Percentiles rank a stretch among this genome's conserved stretches.
Evolutionary conservation across 805 yeast genomes (phyloP).

Genomic region (Phaffomyces antillensis): DNA sequence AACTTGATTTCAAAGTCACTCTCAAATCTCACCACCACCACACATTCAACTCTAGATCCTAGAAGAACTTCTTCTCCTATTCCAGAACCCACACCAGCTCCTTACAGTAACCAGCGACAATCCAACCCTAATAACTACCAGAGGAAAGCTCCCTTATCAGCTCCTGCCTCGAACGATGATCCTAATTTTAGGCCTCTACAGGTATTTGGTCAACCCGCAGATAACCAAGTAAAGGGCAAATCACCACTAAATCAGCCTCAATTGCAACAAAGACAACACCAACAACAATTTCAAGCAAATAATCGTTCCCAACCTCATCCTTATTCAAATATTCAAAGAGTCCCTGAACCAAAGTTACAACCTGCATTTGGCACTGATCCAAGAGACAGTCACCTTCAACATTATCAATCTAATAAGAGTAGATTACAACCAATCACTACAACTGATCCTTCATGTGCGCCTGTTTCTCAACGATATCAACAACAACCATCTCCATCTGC

Average conservation of each 20-base stretch:
- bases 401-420: slow-evolving; percentile 1
- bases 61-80: neutral
- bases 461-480: slow-evolving; percentile 15
- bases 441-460: slow-evolving; percentile 11
- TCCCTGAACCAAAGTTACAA: slow-evolving; percentile 1
- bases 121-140: neutral
- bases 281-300: slow-evolving; percentile 4
- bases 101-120: slow-evolving; percentile 1
- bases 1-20: too few relatives aligned
- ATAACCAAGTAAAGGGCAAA: too few relatives aligned
- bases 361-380: slow-evolving; percentile 3
- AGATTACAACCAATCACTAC: slow-evolving; percentile 16
- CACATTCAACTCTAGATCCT: neutral
- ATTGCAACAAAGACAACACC: slow-evolving; percentile 17
- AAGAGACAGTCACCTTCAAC: neutral
- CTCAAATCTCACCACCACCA: neutral
- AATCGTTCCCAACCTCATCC: slow-evolving; percentile 17
- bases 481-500: slow-evolving; percentile 14
- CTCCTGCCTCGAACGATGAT: neutral
- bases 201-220: slow-evolving; percentile 6
- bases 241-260: neutral
- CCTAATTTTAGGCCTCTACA: neutral
- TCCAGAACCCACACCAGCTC: neutral
- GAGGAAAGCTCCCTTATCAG: slow-evolving; percentile 4
- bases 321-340: neutral